phyloP scores from a whole-genome alignment of 371 early-diverging fungal genomes.

The Circinella umbellata region DNA sequence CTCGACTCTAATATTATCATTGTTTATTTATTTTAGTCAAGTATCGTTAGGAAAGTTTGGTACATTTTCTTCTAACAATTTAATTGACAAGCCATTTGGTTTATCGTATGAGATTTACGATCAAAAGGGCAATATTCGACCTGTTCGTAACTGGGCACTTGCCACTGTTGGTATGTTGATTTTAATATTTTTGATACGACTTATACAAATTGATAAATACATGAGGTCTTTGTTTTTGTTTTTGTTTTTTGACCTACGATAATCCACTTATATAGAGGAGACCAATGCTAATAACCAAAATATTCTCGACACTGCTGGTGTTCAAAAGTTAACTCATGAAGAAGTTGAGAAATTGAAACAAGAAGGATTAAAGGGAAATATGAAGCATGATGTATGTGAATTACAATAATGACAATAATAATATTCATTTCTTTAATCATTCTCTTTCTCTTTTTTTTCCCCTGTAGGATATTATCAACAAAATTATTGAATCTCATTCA shows the following conservation, averaged over 20 bases:
- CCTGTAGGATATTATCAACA: conserved; percentile 74
- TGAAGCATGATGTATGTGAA: conserved; percentile 50
- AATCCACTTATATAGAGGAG: conserved; percentile 50
- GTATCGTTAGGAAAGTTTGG: conserved; percentile 95
- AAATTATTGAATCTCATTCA: conserved; percentile 81
- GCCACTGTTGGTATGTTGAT: conserved; percentile 45
- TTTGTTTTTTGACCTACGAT: no score
- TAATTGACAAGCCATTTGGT: conserved; percentile 86
- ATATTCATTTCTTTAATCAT: not conserved
- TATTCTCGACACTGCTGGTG: conserved; percentile 71
- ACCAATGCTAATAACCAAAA: conserved; percentile 87
- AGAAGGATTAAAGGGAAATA: conserved; percentile 73
- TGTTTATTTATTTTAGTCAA: conserved; percentile 38
- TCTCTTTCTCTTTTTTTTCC: no score
- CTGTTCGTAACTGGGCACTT: conserved; percentile 43
- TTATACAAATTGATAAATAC: no score
- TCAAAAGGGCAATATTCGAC: conserved; percentile 52
- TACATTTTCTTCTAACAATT: conserved; percentile 71
- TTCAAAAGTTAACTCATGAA: conserved; percentile 83
- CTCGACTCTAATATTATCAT: not conserved
- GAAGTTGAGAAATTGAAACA: conserved; percentile 87
- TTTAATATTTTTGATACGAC: not conserved
- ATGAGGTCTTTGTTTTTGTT: no score
- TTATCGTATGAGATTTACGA: conserved; percentile 84
- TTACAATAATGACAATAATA: not conserved